Conservation (phyloP, 2,329 filamentous ascomycete genomes). For the Fusarium annulatum region DNA sequence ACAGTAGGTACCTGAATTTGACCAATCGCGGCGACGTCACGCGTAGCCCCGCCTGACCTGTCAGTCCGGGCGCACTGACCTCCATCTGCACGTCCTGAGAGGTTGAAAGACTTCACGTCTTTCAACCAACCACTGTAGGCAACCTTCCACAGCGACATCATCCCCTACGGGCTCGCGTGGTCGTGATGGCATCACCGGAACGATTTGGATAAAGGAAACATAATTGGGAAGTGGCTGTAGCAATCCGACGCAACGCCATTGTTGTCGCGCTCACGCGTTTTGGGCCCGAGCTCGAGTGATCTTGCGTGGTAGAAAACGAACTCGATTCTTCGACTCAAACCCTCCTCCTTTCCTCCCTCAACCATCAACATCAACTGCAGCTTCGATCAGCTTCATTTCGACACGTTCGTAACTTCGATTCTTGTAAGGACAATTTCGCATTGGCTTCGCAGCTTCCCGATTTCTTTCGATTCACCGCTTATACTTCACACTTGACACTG, state of each 20-base stretch:
- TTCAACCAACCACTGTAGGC: constrained; percentile 7
- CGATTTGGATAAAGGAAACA: constrained; percentile 3
- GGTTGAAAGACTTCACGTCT: constrained; percentile 17
- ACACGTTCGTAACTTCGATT: background rate
- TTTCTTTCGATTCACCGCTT: constrained; percentile 12
- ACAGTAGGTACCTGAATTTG: background rate
- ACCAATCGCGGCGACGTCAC: constrained; percentile 2
- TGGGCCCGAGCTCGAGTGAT: background rate
- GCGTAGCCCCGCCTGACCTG: constrained; percentile 10
- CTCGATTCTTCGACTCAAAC: constrained; percentile 8
- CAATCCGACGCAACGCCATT: background rate
- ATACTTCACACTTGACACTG: background rate
- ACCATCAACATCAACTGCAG: constrained; percentile 19
- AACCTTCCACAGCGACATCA: constrained; percentile 6
- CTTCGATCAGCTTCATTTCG: constrained; percentile 10
- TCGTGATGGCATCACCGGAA: constrained; percentile 24
- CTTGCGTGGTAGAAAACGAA: background rate
- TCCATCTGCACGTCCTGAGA: background rate
- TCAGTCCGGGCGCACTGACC: constrained; percentile 8
- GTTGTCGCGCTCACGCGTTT: constrained; percentile 9
- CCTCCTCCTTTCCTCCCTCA: background rate
- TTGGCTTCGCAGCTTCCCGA: background rate
- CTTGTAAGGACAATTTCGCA: constrained; percentile 18
- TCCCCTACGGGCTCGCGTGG: background rate
- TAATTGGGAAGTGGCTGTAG: background rate